These are phyloP conservation scores for Ceratobasidium sp. DNA, from an alignment of 1,284 basidiomycete genomes.

Conservation along the genomic window DNA sequence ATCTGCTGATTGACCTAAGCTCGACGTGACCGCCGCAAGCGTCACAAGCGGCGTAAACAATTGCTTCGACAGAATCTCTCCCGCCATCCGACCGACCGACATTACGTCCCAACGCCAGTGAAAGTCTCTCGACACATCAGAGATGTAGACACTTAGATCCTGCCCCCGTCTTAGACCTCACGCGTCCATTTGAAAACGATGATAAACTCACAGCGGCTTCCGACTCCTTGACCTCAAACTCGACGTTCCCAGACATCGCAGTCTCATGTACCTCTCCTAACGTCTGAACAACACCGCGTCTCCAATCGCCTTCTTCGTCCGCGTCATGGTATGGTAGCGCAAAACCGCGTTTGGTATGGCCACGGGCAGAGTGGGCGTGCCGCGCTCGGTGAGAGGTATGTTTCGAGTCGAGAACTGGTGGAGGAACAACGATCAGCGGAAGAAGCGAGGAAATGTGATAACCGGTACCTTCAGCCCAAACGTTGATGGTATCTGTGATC, in stretches of 20 bases:
- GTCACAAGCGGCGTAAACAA: slow-evolving; percentile 39
- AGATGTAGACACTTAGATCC: slow-evolving; percentile 39
- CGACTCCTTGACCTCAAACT: slow-evolving; percentile 30
- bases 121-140: slow-evolving; percentile 23
- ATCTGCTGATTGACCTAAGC: neutral
- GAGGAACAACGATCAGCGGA: neutral
- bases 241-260: slow-evolving; percentile 24
- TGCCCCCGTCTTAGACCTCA: neutral
- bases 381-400: slow-evolving; percentile 38
- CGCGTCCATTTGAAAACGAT: neutral
- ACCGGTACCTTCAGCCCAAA: slow-evolving; percentile 38
- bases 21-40: slow-evolving; percentile 28
- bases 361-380: slow-evolving; percentile 30
- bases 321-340: slow-evolving; percentile 42
- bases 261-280: slow-evolving; percentile 23
- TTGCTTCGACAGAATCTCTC: slow-evolving; percentile 24
- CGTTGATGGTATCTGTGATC: slow-evolving; percentile 29
- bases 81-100: slow-evolving; percentile 21
- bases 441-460: neutral
- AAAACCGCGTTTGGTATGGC: slow-evolving; percentile 24
- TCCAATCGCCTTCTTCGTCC: slow-evolving; percentile 39
- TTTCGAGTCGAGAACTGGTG: slow-evolving; percentile 36
- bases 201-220: slow-evolving; percentile 20
- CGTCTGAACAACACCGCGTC: slow-evolving; percentile 29
- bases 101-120: slow-evolving; percentile 46